A percentile compares a stretch with the other conserved stretches of the same genome.
Conservation (phyloP, 495 filamentous ascomycete genomes). For the Podospora bellae-mahoneyi region DNA sequence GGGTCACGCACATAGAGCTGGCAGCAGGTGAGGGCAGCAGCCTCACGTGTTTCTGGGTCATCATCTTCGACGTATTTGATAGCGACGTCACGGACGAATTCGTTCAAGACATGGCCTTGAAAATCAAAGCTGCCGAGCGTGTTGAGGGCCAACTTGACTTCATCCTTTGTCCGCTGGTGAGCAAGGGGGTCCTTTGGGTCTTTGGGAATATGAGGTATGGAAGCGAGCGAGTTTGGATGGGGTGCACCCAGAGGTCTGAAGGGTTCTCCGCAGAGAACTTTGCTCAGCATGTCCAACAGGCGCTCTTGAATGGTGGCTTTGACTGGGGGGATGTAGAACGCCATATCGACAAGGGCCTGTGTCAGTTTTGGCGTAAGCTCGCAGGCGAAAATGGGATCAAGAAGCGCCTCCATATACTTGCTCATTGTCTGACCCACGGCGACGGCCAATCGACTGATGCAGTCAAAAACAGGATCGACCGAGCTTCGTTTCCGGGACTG, state of each 20-base stretch:
- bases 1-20: slow-evolving; percentile 95
- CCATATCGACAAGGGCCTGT: slow-evolving; percentile 95
- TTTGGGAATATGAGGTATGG: slow-evolving; percentile 76
- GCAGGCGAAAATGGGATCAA: slow-evolving; percentile 96
- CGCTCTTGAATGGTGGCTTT: slow-evolving; percentile 90
- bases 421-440: slow-evolving; percentile 94
- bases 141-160: slow-evolving; percentile 87
- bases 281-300: slow-evolving; percentile 89
- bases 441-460: slow-evolving; percentile 91
- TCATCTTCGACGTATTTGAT: slow-evolving; percentile 97
- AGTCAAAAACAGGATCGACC: slow-evolving; percentile 93
- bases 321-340: slow-evolving; percentile 94
- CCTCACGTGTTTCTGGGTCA: slow-evolving; percentile 88
- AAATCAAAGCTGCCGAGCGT: slow-evolving; percentile 98
- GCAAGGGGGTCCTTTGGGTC: slow-evolving; percentile 75
- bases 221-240: slow-evolving; percentile 55
- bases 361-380: slow-evolving; percentile 88
- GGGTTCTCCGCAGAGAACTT: slow-evolving; percentile 84
- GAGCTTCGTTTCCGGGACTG: slow-evolving; percentile 71
- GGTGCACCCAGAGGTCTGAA: slow-evolving; percentile 91
- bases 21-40: slow-evolving; percentile 93
- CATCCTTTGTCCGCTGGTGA: slow-evolving; percentile 72
- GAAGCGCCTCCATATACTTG: slow-evolving; percentile 94
- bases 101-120: slow-evolving; percentile 83
- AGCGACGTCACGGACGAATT: slow-evolving; percentile 96